Conservation (phyloP, 495 filamentous ascomycete species). For the Penicillium longicatenatum region DNA sequence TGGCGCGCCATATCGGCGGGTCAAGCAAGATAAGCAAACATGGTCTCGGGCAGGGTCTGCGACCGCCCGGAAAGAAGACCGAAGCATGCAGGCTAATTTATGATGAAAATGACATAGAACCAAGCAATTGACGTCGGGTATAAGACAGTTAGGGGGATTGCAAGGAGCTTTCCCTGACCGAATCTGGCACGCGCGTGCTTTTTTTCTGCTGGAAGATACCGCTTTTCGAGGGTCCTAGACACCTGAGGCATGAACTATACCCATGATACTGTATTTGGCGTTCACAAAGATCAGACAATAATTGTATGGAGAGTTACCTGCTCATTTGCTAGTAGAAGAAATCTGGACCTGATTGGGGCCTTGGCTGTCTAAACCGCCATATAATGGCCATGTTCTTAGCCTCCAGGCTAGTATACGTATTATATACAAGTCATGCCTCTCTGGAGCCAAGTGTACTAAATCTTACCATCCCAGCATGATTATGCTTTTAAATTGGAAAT, state of each 20-base stretch:
- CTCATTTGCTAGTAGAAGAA: no score
- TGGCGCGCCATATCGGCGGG: constrained; percentile 26
- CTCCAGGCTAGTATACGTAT: no score
- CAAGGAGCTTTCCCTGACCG: not conserved
- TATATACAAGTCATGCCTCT: no score
- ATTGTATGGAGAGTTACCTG: not conserved
- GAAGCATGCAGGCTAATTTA: constrained; percentile 39
- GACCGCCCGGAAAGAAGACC: constrained; percentile 42
- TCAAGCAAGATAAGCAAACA: constrained; percentile 42
- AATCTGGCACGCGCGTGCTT: constrained; percentile 13
- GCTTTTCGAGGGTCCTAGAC: constrained; percentile 1
- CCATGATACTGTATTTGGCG: no score
- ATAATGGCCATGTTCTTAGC: no score
- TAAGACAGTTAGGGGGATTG: not conserved
- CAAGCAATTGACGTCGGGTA: not conserved
- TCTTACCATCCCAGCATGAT: no score
- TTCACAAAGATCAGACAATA: not conserved
- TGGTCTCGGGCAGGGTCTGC: constrained; percentile 41
- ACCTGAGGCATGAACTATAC: not conserved
- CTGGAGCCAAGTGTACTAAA: no score
- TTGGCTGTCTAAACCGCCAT: no score
- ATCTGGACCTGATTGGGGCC: no score
- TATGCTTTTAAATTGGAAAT: no score
- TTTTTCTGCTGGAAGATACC: constrained; percentile 30
- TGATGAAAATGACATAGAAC: constrained; percentile 8